Evolutionary conservation across 208 protist genomes (phyloP).

Genomic region (Acanthamoeba culbertsoni): DNA sequence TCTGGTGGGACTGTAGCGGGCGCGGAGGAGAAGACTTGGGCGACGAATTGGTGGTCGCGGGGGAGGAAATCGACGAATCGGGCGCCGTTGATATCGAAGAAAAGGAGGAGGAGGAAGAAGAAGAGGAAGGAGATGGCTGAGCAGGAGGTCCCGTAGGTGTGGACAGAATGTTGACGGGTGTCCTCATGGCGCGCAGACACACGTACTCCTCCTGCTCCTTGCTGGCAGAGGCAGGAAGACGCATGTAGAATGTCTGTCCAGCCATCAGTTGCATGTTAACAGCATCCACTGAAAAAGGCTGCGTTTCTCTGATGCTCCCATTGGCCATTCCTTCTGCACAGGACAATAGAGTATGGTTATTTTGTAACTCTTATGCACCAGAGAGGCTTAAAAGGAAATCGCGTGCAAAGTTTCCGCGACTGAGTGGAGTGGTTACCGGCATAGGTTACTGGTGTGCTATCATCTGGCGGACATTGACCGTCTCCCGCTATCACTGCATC

Average conservation of each 20-base stretch:
- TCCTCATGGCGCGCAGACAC: neutral
- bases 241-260: constrained; percentile 26
- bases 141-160: neutral
- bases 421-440: neutral
- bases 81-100: neutral
- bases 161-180: neutral
- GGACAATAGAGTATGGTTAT: neutral
- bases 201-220: neutral
- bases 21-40: neutral
- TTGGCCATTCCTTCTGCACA: neutral
- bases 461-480: too few species aligned
- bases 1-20: too few species aligned
- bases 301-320: neutral
- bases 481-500: too few species aligned
- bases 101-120: neutral
- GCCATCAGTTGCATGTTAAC: neutral
- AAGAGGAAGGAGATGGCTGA: neutral
- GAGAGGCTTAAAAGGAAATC: too few species aligned
- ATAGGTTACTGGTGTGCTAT: neutral
- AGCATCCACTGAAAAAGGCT: neutral
- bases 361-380: neutral
- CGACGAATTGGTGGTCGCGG: neutral
- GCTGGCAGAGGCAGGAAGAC: neutral
- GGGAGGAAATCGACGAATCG: neutral
- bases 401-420: neutral